Evolutionary conservation across 2,329 filamentous ascomycete species (phyloP).

Genomic region (Scedosporium minutisporum): DNA sequence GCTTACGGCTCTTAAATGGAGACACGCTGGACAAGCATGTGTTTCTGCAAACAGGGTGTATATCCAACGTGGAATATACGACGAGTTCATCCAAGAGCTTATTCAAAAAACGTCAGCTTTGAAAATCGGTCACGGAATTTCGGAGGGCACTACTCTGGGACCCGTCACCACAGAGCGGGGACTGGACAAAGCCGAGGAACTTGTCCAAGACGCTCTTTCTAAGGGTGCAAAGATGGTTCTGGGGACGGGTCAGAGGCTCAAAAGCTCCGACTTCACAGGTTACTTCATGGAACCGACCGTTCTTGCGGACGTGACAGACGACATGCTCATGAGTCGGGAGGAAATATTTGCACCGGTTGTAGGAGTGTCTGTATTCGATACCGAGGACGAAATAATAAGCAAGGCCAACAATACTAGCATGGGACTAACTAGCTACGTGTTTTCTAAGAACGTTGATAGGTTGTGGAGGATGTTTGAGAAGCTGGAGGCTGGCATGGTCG

Average conservation of each 20-base stretch:
- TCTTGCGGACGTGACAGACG: conserved; percentile 22
- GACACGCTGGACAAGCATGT: conserved; percentile 84
- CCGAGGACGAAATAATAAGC: conserved; percentile 34
- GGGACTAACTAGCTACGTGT: conserved; percentile 18
- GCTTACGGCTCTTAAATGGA: conserved; percentile 69
- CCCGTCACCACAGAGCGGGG: conserved; percentile 24
- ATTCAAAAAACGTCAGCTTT: conserved; percentile 10
- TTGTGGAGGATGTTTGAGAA: conserved; percentile 7
- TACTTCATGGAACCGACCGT: conserved; percentile 28
- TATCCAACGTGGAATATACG: conserved; percentile 69
- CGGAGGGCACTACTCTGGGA: conserved; percentile 21
- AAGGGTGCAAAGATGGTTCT: conserved; percentile 27
- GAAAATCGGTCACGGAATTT: conserved; percentile 42
- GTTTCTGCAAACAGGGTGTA: conserved; percentile 82
- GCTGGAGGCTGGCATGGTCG: conserved; percentile 7
- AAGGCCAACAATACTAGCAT: conserved; percentile 40
- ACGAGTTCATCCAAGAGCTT: conserved; percentile 48
- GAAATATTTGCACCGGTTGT: conserved; percentile 44
- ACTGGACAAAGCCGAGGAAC: conserved; percentile 32
- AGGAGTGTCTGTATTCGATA: conserved; percentile 35
- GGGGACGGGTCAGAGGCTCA: conserved; percentile 14
- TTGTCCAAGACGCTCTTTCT: conserved; percentile 46
- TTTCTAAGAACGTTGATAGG: conserved; percentile 6
- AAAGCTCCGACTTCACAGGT: too few species aligned
- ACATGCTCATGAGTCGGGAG: conserved; percentile 32